Evolutionary conservation across 192 early-diverging fungal species (phyloP).

Genomic region (Backusella liffmaniae): DNA sequence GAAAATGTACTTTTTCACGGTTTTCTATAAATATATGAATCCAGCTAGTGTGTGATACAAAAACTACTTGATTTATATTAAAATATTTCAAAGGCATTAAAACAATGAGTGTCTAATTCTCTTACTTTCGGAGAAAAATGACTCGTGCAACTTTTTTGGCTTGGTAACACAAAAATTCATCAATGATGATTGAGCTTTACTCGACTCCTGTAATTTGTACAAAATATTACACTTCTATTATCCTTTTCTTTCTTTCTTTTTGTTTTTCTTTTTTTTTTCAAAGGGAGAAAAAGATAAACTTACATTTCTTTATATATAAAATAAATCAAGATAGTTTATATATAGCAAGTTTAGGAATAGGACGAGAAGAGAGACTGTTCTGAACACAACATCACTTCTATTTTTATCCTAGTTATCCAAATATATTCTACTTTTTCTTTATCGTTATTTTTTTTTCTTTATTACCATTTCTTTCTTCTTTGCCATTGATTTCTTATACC

Average conservation of each 20-base stretch:
- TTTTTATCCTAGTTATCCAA: conserved; percentile 2
- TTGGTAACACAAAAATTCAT: background rate
- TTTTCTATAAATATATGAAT: no score
- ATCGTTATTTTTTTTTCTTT: background rate
- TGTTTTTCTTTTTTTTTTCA: background rate
- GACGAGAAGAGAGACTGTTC: background rate
- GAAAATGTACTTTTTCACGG: background rate
- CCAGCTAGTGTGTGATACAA: background rate
- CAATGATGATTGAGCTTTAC: background rate
- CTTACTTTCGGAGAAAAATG: background rate
- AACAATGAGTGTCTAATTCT: background rate
- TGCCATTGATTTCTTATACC: background rate
- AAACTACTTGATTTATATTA: background rate
- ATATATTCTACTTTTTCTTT: conserved; percentile 6
- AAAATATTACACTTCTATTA: background rate
- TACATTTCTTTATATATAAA: background rate
- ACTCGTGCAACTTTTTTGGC: background rate
- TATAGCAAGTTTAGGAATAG: background rate
- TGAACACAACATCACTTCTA: conserved; percentile 7
- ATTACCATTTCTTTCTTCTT: background rate
- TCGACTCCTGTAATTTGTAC: conserved; percentile 1
- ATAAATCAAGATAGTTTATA: background rate
- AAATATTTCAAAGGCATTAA: background rate
- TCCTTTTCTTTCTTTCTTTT: background rate
- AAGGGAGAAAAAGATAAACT: background rate